Base-by-base conservation (phyloP, 306 rosid species). In the Luffa aegyptiaca region DNA sequence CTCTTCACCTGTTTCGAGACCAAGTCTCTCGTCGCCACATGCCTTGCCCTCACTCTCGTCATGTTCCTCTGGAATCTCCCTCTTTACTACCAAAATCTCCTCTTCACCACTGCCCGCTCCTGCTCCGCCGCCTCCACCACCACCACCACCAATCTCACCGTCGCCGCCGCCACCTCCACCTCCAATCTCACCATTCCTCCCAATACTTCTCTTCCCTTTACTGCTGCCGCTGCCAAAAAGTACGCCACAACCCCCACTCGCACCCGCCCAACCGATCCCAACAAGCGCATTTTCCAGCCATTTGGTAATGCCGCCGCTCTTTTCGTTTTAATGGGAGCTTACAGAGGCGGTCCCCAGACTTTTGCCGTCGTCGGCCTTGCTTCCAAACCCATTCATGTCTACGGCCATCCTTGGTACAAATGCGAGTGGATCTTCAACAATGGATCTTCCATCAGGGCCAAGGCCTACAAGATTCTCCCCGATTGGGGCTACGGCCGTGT, bases 401-500 rank as follows among this genome's bases (percentile, higher is more conserved):
- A 80, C 82, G 83, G 84, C 56, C 77, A 62, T 9, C 88, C 88
- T 17, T 80, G 82, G 84, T 85, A 70, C 80, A 70, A 82, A 56
- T 85, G 88, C 82, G 82, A 85, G 63, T 85, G 88, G 88, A 77
- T 85, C 82, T 80, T 82, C 77, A 53, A 35, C 74, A 80, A 83
- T 57, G 84, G 76, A 31, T 80, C 88, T 12, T 86, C 88, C 48
- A 48, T 56, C n/a, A 37, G 84, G 7, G 48, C 82, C 49, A 45
- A 76, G 41, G 86, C 86, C 37, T 86, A 72, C 39, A 86, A 83
- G 61, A 80, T 83, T 77, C 88, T 86, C 0, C 88, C 88, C 8
- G 86, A 83, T 18, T 86, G 88, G 88, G 88, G 88, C 49, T 86
- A 86, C 49, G 88, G 84, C 70, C 88, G 80, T 9, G 84, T 86